Conservation (phyloP, 441 rosid genomes). For the Omphalea diandra region DNA sequence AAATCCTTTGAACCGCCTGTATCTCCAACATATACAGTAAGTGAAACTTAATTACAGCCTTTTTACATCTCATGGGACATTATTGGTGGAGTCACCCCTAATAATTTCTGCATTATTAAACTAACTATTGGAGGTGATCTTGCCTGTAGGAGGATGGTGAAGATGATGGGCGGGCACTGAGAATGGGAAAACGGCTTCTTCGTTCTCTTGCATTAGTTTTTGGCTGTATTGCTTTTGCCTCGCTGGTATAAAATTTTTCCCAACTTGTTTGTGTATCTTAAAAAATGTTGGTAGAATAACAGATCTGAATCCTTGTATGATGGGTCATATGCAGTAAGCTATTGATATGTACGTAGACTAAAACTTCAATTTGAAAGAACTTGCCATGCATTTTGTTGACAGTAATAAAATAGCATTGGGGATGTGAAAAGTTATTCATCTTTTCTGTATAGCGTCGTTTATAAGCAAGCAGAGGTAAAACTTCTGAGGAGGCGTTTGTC, state of each 20-base stretch:
- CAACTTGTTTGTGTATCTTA: conserved; percentile 11
- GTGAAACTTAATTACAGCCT: conserved; percentile 20
- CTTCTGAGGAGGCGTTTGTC: background rate
- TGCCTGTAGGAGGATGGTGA: conserved; percentile 86
- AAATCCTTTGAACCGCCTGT: conserved; percentile 75
- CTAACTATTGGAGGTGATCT: conserved; percentile 24
- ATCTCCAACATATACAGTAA: conserved; percentile 70
- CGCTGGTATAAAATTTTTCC: conserved; percentile 64
- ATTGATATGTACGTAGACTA: background rate
- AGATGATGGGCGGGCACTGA: conserved; percentile 66
- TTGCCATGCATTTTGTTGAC: background rate
- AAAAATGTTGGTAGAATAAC: background rate
- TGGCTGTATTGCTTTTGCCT: conserved; percentile 74
- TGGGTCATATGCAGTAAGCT: background rate
- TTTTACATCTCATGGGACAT: conserved; percentile 5
- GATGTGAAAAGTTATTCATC: background rate
- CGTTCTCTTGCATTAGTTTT: conserved; percentile 88
- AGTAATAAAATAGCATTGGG: background rate
- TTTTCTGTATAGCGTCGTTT: background rate
- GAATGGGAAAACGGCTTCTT: conserved; percentile 87
- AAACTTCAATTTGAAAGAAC: background rate
- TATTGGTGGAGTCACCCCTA: background rate
- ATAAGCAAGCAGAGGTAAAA: background rate
- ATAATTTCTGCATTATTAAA: conserved; percentile 9
- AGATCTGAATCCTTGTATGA: background rate